A percentile compares a stretch with the other conserved stretches of the same genome.
Evolutionary conservation across 805 yeast species (phyloP).

Genomic region (Candida ascalaphidarum): DNA sequence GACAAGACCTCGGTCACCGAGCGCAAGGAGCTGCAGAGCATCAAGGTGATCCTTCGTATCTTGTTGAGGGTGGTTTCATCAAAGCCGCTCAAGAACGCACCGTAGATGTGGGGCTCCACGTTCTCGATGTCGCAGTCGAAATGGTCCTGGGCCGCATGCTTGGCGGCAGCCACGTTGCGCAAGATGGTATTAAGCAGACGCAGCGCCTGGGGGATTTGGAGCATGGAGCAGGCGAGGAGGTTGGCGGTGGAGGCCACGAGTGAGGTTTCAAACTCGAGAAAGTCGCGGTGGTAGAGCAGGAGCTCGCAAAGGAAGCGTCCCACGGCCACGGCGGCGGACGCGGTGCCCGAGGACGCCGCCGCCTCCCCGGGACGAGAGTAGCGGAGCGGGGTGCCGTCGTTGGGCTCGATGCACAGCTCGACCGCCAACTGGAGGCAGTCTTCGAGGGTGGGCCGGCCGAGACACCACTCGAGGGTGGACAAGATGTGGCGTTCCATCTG

Average conservation of each 20-base stretch:
- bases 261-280: conserved; percentile 37
- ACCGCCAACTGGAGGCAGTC: conserved; percentile 40
- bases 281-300: conserved; percentile 41
- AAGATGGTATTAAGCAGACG: conserved; percentile 18
- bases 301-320: conserved; percentile 48
- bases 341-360: conserved; percentile 16
- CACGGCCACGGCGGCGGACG: conserved; percentile 47
- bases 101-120: conserved; percentile 27
- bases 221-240: conserved; percentile 45
- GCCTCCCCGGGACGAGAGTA: conserved; percentile 7
- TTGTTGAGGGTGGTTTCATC: conserved; percentile 31
- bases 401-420: conserved; percentile 11
- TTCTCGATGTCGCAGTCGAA: conserved; percentile 26
- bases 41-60: conserved; percentile 33
- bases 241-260: conserved; percentile 42
- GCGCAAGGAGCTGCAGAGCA: conserved; percentile 34
- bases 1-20: conserved; percentile 43
- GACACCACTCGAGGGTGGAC: conserved; percentile 34
- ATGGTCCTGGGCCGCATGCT: conserved; percentile 6
- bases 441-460: conserved; percentile 42
- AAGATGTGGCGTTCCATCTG: conserved; percentile 39
- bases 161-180: conserved; percentile 2
- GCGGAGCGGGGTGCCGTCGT: conserved; percentile 15
- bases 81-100: conserved; percentile 43
- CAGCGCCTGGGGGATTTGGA: conserved; percentile 38